Conservation (phyloP, 2,329 filamentous ascomycete genomes). For the Allantophomopsis cytisporea region DNA sequence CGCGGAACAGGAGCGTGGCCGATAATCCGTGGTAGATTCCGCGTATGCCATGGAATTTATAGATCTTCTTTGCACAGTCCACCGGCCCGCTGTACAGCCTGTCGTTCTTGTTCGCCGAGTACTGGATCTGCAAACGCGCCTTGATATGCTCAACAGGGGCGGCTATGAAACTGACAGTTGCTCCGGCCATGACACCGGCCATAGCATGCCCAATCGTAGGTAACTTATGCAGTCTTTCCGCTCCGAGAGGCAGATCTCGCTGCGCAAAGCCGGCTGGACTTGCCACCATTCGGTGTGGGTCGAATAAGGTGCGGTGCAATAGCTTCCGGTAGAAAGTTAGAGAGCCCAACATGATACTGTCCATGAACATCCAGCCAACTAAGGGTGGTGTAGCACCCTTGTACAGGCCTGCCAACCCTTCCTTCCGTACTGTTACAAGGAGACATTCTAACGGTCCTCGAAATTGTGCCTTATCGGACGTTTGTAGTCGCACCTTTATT, state of each 20-base stretch:
- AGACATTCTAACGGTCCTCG: slow-evolving; percentile 77
- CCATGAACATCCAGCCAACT: slow-evolving; percentile 98
- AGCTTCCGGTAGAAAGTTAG: slow-evolving; percentile 81
- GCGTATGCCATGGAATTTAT: slow-evolving; percentile 54
- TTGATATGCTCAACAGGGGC: slow-evolving; percentile 94
- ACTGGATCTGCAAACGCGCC: slow-evolving; percentile 87
- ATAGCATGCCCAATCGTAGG: slow-evolving; percentile 74
- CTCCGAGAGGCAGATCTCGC: slow-evolving; percentile 7
- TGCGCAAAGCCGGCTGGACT: slow-evolving; percentile 11
- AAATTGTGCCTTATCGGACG: slow-evolving; percentile 65
- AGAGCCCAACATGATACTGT: slow-evolving; percentile 78
- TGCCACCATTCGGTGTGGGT: slow-evolving; percentile 25
- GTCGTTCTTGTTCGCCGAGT: slow-evolving; percentile 64
- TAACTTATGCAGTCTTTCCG: slow-evolving; percentile 33
- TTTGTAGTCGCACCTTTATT: slow-evolving; percentile 91
- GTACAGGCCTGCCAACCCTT: slow-evolving; percentile 77
- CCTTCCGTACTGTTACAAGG: slow-evolving; percentile 69
- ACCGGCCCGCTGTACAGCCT: slow-evolving; percentile 77
- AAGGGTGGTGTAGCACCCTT: slow-evolving; percentile 89
- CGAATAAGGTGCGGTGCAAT: slow-evolving; percentile 69
- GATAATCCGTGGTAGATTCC: slow-evolving; percentile 79
- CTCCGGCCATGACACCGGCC: slow-evolving; percentile 76
- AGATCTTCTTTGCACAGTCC: slow-evolving; percentile 65
- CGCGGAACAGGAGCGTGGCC: slow-evolving; percentile 78
- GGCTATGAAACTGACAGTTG: slow-evolving; percentile 84